Base-by-base conservation (phyloP, 2,329 filamentous ascomycete species). In the Sclerotinia subarctica region DNA sequence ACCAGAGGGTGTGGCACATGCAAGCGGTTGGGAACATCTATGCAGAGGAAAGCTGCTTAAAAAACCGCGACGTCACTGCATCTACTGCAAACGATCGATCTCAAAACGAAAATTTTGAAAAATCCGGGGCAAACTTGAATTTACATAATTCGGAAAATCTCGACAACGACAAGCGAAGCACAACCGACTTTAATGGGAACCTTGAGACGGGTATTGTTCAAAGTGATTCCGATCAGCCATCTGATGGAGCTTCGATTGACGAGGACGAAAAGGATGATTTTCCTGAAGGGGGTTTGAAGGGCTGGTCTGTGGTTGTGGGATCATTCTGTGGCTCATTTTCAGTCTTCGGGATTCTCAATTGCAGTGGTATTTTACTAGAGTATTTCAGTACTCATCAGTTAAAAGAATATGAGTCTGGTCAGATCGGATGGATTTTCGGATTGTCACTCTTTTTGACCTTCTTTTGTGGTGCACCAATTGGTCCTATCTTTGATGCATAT, bases 361-460 rank as follows among this genome's bases (percentile, higher is more conserved):
- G 83, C 71, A 81, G 53, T 21, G 67, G 60, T 47, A 47, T 66
- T 26, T 26, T 68, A n/a, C 84, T 90, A 75, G 82, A 85, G 42
- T 90, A 90, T 75, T 80, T 91, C 42, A 81, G 82, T 53, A 82
- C 80, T 26, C 80, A 91, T 73, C 88, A 91, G 72, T 80, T 92
- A 42, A 79, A 81, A 57, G 79, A 82, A 24, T 85, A 89, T 71
- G 82, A 79, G 59, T 83, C 86, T 51, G 84, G 85, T 64, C 81
- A 81, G 19, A 85, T 89, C 54, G 87, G 87, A n/a, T 77, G 76
- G 76, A 75, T 76, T 70, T 91, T 91, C 74, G 84, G 85, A 70
- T 79, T 90, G 67, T 89, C 88, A 71, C 81, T 87, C 46, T 91
- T 90, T 75, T 78, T 91, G 57, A 82, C 86, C n/a, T 91, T 91